Percentiles rank a stretch among this genome's conserved stretches.
phyloP scores from a whole-genome alignment of 257 asterid species.

The Forsythia suspensa region DNA sequence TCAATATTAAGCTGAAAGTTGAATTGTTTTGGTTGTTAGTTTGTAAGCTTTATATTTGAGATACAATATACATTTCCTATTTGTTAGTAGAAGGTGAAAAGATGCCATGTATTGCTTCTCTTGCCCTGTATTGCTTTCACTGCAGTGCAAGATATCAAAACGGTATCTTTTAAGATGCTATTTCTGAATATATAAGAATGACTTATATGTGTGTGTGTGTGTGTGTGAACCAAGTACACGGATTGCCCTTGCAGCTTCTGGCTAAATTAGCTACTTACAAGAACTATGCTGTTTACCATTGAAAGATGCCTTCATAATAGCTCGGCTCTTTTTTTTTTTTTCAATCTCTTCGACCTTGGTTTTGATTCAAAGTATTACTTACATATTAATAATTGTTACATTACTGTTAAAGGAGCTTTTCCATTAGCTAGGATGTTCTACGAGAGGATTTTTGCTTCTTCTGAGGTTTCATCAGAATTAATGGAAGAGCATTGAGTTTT shows the following conservation, averaged over 20 bases:
- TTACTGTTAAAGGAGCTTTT: neutral
- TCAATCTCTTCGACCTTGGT: neutral
- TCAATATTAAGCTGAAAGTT: neutral
- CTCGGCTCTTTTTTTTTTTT: neutral
- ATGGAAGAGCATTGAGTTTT: neutral
- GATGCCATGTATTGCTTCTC: neutral
- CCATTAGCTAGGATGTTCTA: neutral
- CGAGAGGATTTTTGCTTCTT: neutral
- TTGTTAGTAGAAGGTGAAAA: neutral
- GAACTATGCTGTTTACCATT: neutral
- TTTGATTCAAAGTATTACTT: neutral
- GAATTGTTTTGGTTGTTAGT: neutral
- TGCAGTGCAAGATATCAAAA: neutral
- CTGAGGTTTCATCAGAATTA: neutral
- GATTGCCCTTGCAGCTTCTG: neutral
- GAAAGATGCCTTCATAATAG: neutral
- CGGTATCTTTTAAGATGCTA: too few species aligned
- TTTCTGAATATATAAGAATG: too few species aligned
- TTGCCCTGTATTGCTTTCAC: neutral
- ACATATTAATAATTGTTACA: neutral
- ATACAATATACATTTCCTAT: neutral
- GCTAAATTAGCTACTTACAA: neutral
- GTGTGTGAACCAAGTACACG: neutral
- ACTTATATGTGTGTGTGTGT: too few species aligned
- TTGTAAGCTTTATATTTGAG: slow-evolving; percentile 10